phyloP scores from a whole-genome alignment of 805 yeast species.

The Suhomyces xylopsoci region DNA sequence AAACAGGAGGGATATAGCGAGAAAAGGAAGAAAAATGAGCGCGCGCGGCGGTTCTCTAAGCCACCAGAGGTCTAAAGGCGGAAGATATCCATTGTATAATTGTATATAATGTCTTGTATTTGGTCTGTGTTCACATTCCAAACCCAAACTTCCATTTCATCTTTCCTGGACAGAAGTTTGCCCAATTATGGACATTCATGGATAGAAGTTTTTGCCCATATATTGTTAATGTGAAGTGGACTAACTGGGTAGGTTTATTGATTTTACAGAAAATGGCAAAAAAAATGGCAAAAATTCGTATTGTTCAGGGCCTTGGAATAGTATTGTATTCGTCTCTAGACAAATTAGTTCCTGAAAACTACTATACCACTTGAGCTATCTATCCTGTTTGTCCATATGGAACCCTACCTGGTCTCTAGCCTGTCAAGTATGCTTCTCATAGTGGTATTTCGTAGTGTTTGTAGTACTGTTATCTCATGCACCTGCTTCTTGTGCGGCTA shows the following conservation, averaged over 20 bases:
- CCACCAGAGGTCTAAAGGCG: neutral
- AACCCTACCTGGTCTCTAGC: neutral
- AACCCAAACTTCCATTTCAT: neutral
- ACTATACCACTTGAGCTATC: no score
- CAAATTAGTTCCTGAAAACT: no score
- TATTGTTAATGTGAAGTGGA: neutral
- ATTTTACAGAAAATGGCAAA: neutral
- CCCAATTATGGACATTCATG: no score
- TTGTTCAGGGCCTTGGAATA: no score
- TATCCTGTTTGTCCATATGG: no score
- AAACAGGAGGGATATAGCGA: neutral
- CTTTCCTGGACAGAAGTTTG: neutral
- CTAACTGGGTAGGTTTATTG: neutral
- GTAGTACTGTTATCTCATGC: neutral
- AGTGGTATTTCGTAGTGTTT: no score
- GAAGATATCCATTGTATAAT: neutral
- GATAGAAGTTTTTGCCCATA: neutral
- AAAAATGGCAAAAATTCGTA: neutral
- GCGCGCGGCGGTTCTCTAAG: neutral
- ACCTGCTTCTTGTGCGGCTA: neutral
- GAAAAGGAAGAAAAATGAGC: neutral
- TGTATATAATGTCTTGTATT: no score
- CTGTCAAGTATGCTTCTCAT: no score
- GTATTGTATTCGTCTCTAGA: no score
- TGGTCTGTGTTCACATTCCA: neutral